Evolutionary conservation across 208 protist species (phyloP).

Genomic region (Leishmania martiniquensis): DNA sequence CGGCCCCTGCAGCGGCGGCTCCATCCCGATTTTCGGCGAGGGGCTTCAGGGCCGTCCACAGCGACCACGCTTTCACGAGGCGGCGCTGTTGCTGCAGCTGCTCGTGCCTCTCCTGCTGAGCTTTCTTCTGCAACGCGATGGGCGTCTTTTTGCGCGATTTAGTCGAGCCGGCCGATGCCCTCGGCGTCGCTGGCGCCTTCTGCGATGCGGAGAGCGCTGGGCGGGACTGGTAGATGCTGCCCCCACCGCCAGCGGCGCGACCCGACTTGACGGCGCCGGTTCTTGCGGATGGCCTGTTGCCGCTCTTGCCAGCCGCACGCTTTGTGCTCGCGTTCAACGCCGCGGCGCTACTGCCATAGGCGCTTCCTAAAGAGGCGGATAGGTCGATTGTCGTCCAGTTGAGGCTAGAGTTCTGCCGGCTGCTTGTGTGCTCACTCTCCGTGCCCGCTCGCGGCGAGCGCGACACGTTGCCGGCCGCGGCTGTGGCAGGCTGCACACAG

Average conservation of each 20-base stretch:
- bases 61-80: constrained; percentile 24
- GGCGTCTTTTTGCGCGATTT: constrained; percentile 3
- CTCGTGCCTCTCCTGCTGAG: background rate
- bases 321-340: constrained; percentile 1
- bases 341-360: background rate
- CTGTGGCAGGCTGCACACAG: constrained; percentile 19
- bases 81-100: constrained; percentile 18
- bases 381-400: constrained; percentile 8
- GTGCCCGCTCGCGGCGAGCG: constrained; percentile 11
- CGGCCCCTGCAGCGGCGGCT: background rate
- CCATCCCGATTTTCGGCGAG: background rate
- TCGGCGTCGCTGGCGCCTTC: background rate
- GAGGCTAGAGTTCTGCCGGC: constrained; percentile 5
- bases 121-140: background rate
- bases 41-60: constrained; percentile 17
- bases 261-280: constrained; percentile 15
- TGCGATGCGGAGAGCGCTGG: constrained; percentile 11
- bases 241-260: constrained; percentile 5
- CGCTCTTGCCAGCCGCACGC: background rate
- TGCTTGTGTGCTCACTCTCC: constrained; percentile 11
- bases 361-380: background rate
- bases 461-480: background rate
- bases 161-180: background rate
- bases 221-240: constrained; percentile 5
- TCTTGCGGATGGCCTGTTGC: constrained; percentile 23